Percentiles rank a stretch among this genome's conserved stretches.
phyloP scores from a whole-genome alignment of 495 filamentous ascomycete genomes.

The Patellaria atrata region DNA sequence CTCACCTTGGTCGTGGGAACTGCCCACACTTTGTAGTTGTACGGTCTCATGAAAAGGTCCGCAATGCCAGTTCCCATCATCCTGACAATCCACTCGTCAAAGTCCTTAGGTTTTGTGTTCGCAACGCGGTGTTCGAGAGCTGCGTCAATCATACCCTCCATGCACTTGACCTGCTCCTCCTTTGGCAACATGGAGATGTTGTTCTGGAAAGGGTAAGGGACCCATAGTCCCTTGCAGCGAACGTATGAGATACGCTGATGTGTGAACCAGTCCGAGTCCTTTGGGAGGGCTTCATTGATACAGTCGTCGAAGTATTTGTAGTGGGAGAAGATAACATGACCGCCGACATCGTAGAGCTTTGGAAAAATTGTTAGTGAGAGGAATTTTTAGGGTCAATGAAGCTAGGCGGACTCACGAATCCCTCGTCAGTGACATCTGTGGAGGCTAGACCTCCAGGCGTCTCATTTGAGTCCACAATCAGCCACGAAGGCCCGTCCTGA shows the following conservation, averaged over 20 bases:
- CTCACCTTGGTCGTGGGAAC: slow-evolving; percentile 92
- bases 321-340: slow-evolving; percentile 99
- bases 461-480: slow-evolving; percentile 88
- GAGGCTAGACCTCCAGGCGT: slow-evolving; percentile 93
- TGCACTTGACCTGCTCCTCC: slow-evolving; percentile 87
- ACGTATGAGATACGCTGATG: slow-evolving; percentile 99
- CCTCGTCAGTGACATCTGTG: slow-evolving; percentile 88
- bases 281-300: slow-evolving; percentile 89
- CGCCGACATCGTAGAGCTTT: slow-evolving; percentile 99
- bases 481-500: slow-evolving; percentile 81
- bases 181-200: slow-evolving; percentile 98
- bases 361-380: slow-evolving; percentile 15
- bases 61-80: slow-evolving; percentile 85
- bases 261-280: slow-evolving; percentile 87
- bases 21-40: slow-evolving; percentile 99
- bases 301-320: slow-evolving; percentile 99
- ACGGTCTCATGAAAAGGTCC: slow-evolving; percentile 96
- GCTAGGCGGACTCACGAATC: slow-evolving; percentile 63
- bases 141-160: slow-evolving; percentile 96
- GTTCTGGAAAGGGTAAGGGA: slow-evolving; percentile 99
- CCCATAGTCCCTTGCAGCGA: slow-evolving; percentile 89
- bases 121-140: slow-evolving; percentile 71
- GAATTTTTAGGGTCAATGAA: slow-evolving; percentile 4
- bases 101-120: slow-evolving; percentile 83
- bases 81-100: slow-evolving; percentile 96